Base-by-base conservation (phyloP, 148 eudicot species). In the Rhododendron ferrugineum region DNA sequence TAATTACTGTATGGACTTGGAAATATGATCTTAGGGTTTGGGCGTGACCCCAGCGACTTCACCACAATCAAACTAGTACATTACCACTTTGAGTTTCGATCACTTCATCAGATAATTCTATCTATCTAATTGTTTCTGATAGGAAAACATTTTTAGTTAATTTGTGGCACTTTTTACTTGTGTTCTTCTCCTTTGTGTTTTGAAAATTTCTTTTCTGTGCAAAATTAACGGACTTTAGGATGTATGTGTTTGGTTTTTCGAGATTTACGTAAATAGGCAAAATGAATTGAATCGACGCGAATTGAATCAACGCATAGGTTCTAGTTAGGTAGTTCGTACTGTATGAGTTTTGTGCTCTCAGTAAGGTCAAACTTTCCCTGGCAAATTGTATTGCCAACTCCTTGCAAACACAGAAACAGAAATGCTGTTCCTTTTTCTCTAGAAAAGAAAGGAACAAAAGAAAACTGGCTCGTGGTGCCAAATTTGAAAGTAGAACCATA, bases 21-120 rank as follows among this genome's bases (percentile, higher is more conserved):
- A 54, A 81, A 26, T 81, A 20, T 58, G 72, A 58, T 58, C 20
- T 36, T 56, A 81, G 83, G 83, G 70, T 58, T 81, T 81, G 37
- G 2, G 34, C 72, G 18, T 36, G 60, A 44, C 18, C 32, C 49
- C 49, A 22, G 37, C 14, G 70, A 58, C 47, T 34, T 60, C 56
- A 26, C 34, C 64, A 1, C 0, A 49, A 4, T 52, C 82, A 79
- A 47, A 79, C 66, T 9, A 15, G 64, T 15, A 79, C 28, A 28
- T 79, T 79, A 10, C 20, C 37, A 11, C 72, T 2, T 36, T 22
- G 30, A 16, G 36, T 81, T 20, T 11, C 8, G 70, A 81, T 56
- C 16, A 40, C 1, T n/a, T 56, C 10, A 14, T 14, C 1, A 32
- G 26, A 20, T 80, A 28, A 28, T 5, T 28, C 20, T 4, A 1